Evolutionary conservation across 305 asterid species (phyloP), one percentile per base, ranked within the genome.

Genomic region (Nicotiana rustica): DNA sequence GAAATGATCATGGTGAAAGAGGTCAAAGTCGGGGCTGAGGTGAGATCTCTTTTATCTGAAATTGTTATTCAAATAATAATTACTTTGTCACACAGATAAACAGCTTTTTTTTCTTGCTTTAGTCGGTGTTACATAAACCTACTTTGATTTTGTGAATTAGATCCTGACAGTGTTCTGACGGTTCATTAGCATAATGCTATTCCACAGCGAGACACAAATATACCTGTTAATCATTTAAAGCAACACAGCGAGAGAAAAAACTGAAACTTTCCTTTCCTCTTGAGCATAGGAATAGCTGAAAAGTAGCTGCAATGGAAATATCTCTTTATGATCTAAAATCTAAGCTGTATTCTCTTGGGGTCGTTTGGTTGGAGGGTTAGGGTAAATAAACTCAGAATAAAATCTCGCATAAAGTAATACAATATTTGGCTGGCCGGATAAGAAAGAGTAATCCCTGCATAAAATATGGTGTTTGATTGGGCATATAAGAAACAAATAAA

Each of bases 1-100:
- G 94, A 94, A 87, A 94, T 95, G 97, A 88, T 95, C 86, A 90
- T 93, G 84, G 89, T 94, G 82, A 90, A 92, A 92, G 91, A 89
- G 88, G 97, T 92, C 81, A 90, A 87, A 85, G 93, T 92, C 25
- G 97, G 97, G 82, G 65, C 81, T 44, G 99, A 94, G 89, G 99
- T 95, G 57, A 77, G 38, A 71, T 44, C 35, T 70, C 19, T 19
- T 62, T 62, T 21, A 71, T 71, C 78, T 44, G 61, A 71, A 44
- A 71, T 71, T 13, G 61, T 44, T 71, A 44, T 44, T 44, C 2
- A 44, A 71, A 71, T 71, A 41, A 35, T 33, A 12, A 59, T 25
- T 44, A 71, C 38, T 21, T 13, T 71, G 60, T 69, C 61, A 13
- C 61, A 71, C 35, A 21, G 61, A 44, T 47, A 19, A 12, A 56